Evolutionary conservation across 441 rosid species (phyloP), one percentile per base, ranked within the genome.

Genomic region (Erysimum pusillum): DNA sequence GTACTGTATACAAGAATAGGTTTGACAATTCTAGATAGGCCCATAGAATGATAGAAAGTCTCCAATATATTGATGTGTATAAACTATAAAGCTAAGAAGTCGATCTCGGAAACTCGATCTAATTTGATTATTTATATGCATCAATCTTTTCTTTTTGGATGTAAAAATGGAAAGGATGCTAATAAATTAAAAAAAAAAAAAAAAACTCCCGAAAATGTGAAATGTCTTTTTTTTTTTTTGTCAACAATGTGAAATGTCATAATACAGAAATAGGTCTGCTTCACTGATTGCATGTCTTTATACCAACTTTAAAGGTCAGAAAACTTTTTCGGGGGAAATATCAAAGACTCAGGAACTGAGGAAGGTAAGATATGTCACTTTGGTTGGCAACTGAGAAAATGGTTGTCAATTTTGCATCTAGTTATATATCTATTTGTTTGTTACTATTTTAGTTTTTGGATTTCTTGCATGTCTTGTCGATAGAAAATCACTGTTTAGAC

Each of bases 281-380:
- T 69, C 59, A 76, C 45, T 45, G 71, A 71, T 63, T 77, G 61
- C 61, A 63, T 77, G 72, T 54, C 72, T 70, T 34, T 25, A 62
- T 69, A 63, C 59, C 42, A 63, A 63, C 76, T 64, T 76, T 35
- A 70, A 71, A 63, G 61, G 72, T 77, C 61, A 56, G 72, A 63
- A 46, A 64, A 57, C 76, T 54, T 69, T 77, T 10, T 31, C 31
- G 54, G 62, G 65, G 67, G 22, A 18, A 56, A 49, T 64, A 64
- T 32, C 76, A 57, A 64, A 31, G 67, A 69, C 58, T 69, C 41
- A 22, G 59, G 67, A 75, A 68, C 69, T 62, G 58, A 53, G 64
- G 70, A 63, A 71, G 75, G 75, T 76, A 69, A 44, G 70, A 63
- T 57, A 63, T 64, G 76, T 64, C 76, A 77, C 80, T 36, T 63